Percentiles rank a stretch among this genome's conserved stretches.
phyloP scores from a whole-genome alignment of 1,139 yeast genomes.

The Saccharomyces hybrid region DNA sequence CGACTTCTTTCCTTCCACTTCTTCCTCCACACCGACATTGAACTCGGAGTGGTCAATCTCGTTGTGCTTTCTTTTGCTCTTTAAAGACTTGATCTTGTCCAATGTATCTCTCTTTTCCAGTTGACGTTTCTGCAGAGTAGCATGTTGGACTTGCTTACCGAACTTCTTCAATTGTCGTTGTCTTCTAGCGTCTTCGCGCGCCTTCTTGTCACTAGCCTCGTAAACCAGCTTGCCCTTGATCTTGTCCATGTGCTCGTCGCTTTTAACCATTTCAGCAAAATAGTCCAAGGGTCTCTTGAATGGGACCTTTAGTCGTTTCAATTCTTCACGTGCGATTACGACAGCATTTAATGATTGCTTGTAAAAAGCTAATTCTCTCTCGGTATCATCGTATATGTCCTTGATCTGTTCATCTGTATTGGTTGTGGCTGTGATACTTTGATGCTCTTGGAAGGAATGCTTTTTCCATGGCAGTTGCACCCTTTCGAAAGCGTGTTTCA shows the following conservation, averaged over 20 bases:
- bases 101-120: conserved; percentile 87
- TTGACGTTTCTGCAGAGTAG: conserved; percentile 89
- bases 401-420: conserved; percentile 60
- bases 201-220: conserved; percentile 88
- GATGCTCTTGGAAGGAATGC: conserved; percentile 77
- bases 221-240: conserved; percentile 71
- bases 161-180: conserved; percentile 94
- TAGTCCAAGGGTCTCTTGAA: conserved; percentile 91
- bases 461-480: conserved; percentile 65
- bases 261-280: conserved; percentile 97
- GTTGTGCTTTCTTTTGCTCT: conserved; percentile 75
- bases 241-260: conserved; percentile 97
- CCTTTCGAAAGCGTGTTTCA: conserved; percentile 60
- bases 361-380: conserved; percentile 76
- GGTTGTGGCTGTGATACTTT: conserved; percentile 55
- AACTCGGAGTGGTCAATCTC: conserved; percentile 49
- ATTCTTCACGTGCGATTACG: conserved; percentile 57
- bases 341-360: conserved; percentile 91
- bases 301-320: conserved; percentile 65
- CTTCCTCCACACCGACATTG: conserved; percentile 84
- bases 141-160: conserved; percentile 95
- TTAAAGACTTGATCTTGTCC: conserved; percentile 82
- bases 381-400: conserved; percentile 92
- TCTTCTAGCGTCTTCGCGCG: conserved; percentile 86
- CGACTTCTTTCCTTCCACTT: conserved; percentile 33